Evolutionary conservation across 495 filamentous ascomycete genomes (phyloP), one percentile per base, ranked within the genome.

Genomic region (Penicillium nucicola): DNA sequence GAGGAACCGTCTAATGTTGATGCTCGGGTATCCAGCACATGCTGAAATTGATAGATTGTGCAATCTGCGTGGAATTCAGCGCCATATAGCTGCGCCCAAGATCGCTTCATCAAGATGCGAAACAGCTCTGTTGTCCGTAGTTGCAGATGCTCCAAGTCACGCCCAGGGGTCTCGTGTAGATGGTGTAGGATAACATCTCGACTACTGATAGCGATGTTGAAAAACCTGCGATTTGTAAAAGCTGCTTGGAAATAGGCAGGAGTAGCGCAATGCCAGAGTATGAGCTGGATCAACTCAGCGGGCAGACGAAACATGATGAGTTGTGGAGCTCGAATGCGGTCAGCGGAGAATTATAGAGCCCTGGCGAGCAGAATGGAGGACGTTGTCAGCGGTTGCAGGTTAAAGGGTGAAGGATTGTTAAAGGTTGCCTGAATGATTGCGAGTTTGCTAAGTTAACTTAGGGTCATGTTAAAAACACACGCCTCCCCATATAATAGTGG

Each of bases 161-260:
- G 15, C 0, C 73, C 71, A 5, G 71, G 71, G 2, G 61, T 69
- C n/a, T 61, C 48, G 25, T 39, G 22, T n/a, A 77, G 47, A 36
- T 72, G 73, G 37, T 65, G 53, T 4, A 69, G 11, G 12, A 74
- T 53, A 3, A 68, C 55, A 36, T 69, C 59, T 10, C 69, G 64
- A 32, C 87, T 95, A 61, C 81, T 88, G 13, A 88, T 88, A 45
- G 92, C 91, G 57, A 95, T 76, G 75, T 89, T 88, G 78, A 93
- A 90, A n/a, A 96, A 78, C 44, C 52, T 42, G 13, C 56, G 68
- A 42, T 65, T 70, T 37, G 58, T 53, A 25, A 65, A 55, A 5
- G 71, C 61, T 4, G 57, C 53, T 34, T 77, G 68, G 17, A 75
- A 46, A 36, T 65, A 77, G 5, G 61, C 45, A 5, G 67, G 50